These are phyloP conservation scores for Pseudogymnoascus sp. DNA, from an alignment of 2,329 filamentous ascomycete genomes.

Conservation along the genomic window DNA sequence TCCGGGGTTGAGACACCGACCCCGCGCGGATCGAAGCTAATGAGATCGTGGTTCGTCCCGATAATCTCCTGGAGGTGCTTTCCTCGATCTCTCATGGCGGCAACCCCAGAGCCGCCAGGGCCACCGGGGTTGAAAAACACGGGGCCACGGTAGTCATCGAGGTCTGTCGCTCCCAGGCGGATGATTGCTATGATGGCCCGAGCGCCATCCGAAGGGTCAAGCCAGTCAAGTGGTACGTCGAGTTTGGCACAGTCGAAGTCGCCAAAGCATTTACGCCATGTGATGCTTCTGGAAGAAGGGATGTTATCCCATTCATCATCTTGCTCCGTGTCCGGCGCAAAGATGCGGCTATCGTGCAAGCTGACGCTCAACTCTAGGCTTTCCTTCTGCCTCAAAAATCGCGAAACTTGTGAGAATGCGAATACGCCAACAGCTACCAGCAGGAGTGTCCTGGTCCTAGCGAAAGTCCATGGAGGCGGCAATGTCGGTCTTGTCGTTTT, in stretches of 20 bases:
- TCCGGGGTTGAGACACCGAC: constrained; percentile 42
- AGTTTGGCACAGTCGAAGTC: constrained; percentile 3
- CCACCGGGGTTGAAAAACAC: constrained; percentile 40
- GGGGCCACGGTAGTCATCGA: constrained; percentile 22
- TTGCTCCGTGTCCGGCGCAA: neutral
- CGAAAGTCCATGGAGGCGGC: neutral
- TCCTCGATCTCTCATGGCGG: constrained; percentile 24
- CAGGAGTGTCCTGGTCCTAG: neutral
- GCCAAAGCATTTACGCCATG: neutral
- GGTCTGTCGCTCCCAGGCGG: constrained; percentile 16
- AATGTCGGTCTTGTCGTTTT: neutral
- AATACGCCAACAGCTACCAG: neutral
- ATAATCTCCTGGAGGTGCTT: constrained; percentile 29
- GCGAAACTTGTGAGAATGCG: neutral
- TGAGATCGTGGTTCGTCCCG: constrained; percentile 34
- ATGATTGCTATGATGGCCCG: constrained; percentile 17
- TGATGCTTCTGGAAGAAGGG: neutral
- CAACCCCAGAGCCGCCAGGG: constrained; percentile 36
- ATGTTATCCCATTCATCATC: neutral
- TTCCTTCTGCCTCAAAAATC: neutral
- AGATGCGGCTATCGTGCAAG: neutral
- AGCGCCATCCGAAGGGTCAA: constrained; percentile 15
- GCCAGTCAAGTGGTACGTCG: constrained; percentile 19
- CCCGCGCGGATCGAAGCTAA: constrained; percentile 43
- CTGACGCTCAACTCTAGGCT: too few species aligned